These are phyloP conservation scores for Aspergillus affinis DNA, from an alignment of 495 filamentous ascomycete genomes.

Conservation along the genomic window DNA sequence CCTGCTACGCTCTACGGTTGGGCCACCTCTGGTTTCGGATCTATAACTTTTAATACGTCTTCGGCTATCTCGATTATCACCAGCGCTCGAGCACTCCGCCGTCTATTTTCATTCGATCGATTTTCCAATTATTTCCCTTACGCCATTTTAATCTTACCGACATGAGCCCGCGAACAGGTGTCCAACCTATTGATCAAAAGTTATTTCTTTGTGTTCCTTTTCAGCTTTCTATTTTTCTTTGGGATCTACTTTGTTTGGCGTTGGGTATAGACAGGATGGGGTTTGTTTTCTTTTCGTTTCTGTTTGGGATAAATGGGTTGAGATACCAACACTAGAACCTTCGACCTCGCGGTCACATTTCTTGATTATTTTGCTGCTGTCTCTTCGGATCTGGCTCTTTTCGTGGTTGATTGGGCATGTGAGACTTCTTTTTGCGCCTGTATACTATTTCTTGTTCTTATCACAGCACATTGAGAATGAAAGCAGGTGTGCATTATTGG, in stretches of 20 bases:
- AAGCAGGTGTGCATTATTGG: conserved; percentile 15
- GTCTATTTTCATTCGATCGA: conserved; percentile 17
- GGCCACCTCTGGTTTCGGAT: conserved; percentile 23
- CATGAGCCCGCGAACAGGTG: not conserved
- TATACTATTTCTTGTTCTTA: conserved; percentile 11
- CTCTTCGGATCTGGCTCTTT: conserved; percentile 12
- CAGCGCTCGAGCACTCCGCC: conserved; percentile 14
- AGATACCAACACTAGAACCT: conserved; percentile 46
- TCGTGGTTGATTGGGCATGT: conserved; percentile 15
- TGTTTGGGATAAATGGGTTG: conserved; percentile 45
- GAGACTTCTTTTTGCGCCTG: conserved; percentile 18
- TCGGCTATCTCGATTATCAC: conserved; percentile 11
- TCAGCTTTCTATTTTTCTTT: conserved; percentile 21
- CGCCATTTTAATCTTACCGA: conserved; percentile 15
- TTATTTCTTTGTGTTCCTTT: conserved; percentile 21
- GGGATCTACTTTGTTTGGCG: conserved; percentile 31
- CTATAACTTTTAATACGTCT: conserved; percentile 42
- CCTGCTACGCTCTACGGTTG: conserved; percentile 13
- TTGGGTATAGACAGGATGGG: conserved; percentile 47
- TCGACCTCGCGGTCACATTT: conserved; percentile 46
- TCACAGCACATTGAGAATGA: conserved; percentile 16
- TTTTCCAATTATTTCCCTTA: conserved; percentile 20
- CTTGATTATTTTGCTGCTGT: conserved; percentile 21
- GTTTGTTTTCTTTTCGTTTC: conserved; percentile 27
- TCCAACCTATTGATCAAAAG: conserved; percentile 27